phyloP scores from a whole-genome alignment of 805 yeast genomes.

The Myxozyma lipomycoides region DNA sequence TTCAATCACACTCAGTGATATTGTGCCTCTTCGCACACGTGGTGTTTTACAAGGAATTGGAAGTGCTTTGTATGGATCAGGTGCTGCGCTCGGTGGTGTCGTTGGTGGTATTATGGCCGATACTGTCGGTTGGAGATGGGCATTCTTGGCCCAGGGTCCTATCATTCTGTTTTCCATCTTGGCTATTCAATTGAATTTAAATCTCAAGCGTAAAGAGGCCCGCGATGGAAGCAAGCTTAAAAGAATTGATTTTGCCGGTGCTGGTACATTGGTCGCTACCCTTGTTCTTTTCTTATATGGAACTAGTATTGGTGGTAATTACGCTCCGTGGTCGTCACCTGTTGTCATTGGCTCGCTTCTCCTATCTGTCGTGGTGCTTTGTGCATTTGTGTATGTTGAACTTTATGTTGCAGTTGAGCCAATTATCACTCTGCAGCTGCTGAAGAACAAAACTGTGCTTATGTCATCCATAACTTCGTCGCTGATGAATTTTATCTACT shows the following conservation, averaged over 20 bases:
- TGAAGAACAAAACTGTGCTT: constrained; percentile 55
- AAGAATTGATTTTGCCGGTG: constrained; percentile 62
- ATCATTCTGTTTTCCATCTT: constrained; percentile 38
- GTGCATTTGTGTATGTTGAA: constrained; percentile 51
- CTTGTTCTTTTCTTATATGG: constrained; percentile 58
- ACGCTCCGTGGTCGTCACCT: constrained; percentile 45
- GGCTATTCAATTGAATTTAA: constrained; percentile 33
- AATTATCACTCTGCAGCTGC: constrained; percentile 56
- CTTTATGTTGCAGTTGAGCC: constrained; percentile 54
- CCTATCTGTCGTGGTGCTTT: constrained; percentile 37
- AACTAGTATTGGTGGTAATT: constrained; percentile 61
- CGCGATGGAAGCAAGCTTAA: constrained; percentile 42
- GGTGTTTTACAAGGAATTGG: constrained; percentile 80
- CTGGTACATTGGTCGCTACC: constrained; percentile 52
- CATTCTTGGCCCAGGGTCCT: constrained; percentile 42
- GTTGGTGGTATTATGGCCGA: constrained; percentile 52
- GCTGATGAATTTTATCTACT: constrained; percentile 67
- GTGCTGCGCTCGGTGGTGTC: constrained; percentile 65
- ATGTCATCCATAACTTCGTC: constrained; percentile 64
- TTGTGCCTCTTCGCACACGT: constrained; percentile 62
- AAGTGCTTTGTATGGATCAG: constrained; percentile 72
- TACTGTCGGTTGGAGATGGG: constrained; percentile 58
- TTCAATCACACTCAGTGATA: constrained; percentile 70
- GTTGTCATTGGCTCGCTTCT: constrained; percentile 39
- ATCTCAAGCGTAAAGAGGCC: constrained; percentile 5